Evolutionary conservation across 2,329 filamentous ascomycete genomes (phyloP), one percentile per base, ranked within the genome.

Genomic region (Didymella keratinophila): DNA sequence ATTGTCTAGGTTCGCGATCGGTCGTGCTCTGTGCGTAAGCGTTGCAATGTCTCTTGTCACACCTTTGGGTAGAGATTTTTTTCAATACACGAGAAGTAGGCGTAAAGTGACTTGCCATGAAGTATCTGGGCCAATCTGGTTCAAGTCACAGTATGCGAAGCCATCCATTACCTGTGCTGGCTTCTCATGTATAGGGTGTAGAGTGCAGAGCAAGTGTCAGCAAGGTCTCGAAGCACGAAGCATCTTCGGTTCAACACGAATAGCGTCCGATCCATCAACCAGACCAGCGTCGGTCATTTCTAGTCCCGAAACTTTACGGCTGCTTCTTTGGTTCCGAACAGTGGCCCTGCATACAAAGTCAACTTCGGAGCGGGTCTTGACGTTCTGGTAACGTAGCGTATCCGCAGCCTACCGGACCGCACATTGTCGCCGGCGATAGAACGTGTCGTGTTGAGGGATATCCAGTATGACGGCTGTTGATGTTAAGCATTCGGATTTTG

Each of bases 381-480:
- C 42, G 42, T 41, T 30, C 7, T 25, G 41, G 11, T 41, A 53
- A 53, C 50, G 42, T 53, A 53, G 32, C 32, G 25, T 46, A 30
- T 12, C 28, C 30, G 32, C n/a, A 21, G 30, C 30, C 8, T 41
- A 32, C 12, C 23, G 16, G 27, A 23, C 16, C 27, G 27, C 27
- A 28, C 9, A 6, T 28, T 7, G 30, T 28, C 4, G 7, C 23
- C 23, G 2, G 21, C 18, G 30, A 52, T 11, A 2, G n/a, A n/a
- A n/a, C 6, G 7, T 39, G 16, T 18, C 32, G 21, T 25, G 5
- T 37, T 16, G 14, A 16, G 20, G 32, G 12, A 46, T n/a, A 5
- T 12, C 10, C 11, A 20, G 25, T 30, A 39, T 46, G 42, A 21
- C 25, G 32, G 18, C 2, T 21, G 28, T 5, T 27, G 42, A 53